Percentiles rank a stretch among this genome's conserved stretches.
Conservation (phyloP, 768 basidiomycete species). For the Tremella yokohamensis region DNA sequence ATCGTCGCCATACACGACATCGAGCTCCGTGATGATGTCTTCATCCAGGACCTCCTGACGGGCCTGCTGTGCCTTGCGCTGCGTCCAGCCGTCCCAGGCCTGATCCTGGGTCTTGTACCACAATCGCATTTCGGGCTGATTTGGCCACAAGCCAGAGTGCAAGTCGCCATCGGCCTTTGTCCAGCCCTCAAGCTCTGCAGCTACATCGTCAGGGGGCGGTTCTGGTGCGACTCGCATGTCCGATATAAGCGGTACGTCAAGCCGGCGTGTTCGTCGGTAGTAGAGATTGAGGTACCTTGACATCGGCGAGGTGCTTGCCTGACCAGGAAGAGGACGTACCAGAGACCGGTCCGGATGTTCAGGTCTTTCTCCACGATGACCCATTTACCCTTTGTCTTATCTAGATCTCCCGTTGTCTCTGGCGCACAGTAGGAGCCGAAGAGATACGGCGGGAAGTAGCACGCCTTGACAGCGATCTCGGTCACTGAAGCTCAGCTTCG, state of each 20-base stretch:
- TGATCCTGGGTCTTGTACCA: conserved; percentile 69
- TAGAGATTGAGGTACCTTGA: conserved; percentile 62
- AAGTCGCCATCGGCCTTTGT: conserved; percentile 62
- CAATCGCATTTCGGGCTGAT: conserved; percentile 60
- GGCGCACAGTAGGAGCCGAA: conserved; percentile 67
- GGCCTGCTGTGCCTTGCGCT: background rate
- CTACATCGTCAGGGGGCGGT: conserved; percentile 56
- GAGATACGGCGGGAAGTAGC: conserved; percentile 59
- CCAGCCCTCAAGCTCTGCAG: conserved; percentile 59
- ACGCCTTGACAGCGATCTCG: conserved; percentile 69
- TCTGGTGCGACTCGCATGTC: conserved; percentile 65
- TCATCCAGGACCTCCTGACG: conserved; percentile 22
- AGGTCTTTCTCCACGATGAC: conserved; percentile 79
- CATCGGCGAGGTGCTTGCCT: background rate
- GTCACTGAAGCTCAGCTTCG: conserved; percentile 57
- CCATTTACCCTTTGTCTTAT: conserved; percentile 71
- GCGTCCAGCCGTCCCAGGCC: conserved; percentile 27
- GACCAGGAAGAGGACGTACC: conserved; percentile 52
- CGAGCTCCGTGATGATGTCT: conserved; percentile 78
- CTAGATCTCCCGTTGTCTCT: conserved; percentile 64
- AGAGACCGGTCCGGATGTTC: conserved; percentile 62
- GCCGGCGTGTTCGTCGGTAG: conserved; percentile 78
- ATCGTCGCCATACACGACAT: conserved; percentile 80
- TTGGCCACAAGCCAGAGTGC: conserved; percentile 61
- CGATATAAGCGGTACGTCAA: conserved; percentile 74